Evolutionary conservation across 2,329 filamentous ascomycete genomes (phyloP).

Genomic region (Nemania sp.): DNA sequence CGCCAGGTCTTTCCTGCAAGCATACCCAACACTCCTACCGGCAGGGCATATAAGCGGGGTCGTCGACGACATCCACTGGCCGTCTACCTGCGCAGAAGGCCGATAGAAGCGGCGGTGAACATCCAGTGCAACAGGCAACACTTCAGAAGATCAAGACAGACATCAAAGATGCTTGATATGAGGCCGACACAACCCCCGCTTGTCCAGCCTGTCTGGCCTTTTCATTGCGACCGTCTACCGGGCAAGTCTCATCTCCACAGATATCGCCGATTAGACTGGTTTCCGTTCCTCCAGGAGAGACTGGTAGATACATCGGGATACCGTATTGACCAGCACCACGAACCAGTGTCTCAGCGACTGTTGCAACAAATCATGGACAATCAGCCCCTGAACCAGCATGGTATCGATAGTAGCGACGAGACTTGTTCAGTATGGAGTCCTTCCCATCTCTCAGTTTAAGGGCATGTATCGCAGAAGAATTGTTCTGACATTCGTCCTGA

Average conservation of each 20-base stretch:
- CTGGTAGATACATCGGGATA: slow-evolving; percentile 14
- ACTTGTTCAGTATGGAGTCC: slow-evolving; percentile 30
- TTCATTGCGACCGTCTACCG: slow-evolving; percentile 23
- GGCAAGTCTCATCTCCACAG: slow-evolving; percentile 32
- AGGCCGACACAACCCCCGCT: slow-evolving; percentile 20
- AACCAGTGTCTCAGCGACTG: slow-evolving; percentile 28
- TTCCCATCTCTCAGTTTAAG: slow-evolving; percentile 6
- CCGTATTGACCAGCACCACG: slow-evolving; percentile 10
- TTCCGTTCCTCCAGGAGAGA: slow-evolving; percentile 14
- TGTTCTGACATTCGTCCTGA: slow-evolving; percentile 23
- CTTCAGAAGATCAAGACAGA: slow-evolving; percentile 26
- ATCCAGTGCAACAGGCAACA: slow-evolving; percentile 18
- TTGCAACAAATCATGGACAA: slow-evolving; percentile 31
- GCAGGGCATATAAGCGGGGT: slow-evolving; percentile 30
- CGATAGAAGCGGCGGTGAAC: slow-evolving; percentile 37
- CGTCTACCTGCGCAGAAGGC: slow-evolving; percentile 28
- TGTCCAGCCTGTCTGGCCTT: slow-evolving; percentile 15
- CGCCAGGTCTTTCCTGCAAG: slow-evolving; percentile 37
- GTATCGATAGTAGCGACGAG: slow-evolving; percentile 34
- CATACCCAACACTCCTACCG: slow-evolving; percentile 36
- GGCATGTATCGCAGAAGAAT: not conserved
- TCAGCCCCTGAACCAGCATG: slow-evolving; percentile 29
- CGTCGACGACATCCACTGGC: slow-evolving; percentile 30
- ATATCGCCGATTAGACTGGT: slow-evolving; percentile 20
- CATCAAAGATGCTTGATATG: slow-evolving; percentile 23